Evolutionary conservation across 441 rosid genomes (phyloP).

Genomic region (Caryocar brasiliense): DNA sequence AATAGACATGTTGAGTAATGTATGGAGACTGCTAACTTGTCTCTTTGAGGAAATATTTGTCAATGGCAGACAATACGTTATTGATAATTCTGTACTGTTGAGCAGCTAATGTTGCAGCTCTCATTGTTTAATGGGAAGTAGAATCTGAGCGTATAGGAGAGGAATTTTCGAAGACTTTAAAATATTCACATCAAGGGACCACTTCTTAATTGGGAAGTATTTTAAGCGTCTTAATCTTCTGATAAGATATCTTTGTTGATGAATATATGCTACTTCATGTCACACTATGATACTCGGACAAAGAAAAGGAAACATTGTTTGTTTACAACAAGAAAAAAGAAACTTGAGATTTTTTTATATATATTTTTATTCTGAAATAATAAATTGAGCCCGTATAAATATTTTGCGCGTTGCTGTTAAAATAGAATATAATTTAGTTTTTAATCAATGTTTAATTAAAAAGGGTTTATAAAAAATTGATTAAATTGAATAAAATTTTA

Average conservation of each 20-base stretch:
- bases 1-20: constrained; percentile 60
- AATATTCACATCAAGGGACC: constrained; percentile 8
- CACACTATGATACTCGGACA: too few relatives aligned
- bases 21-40: constrained; percentile 58
- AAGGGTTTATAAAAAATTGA: too few relatives aligned
- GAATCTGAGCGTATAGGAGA: constrained; percentile 9
- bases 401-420: background rate
- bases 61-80: constrained; percentile 65
- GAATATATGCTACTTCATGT: constrained; percentile 12
- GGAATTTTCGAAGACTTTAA: constrained; percentile 11
- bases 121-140: constrained; percentile 12
- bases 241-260: constrained; percentile 17
- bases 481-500: too few relatives aligned
- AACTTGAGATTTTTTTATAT: too few relatives aligned
- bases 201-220: background rate
- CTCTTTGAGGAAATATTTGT: constrained; percentile 53
- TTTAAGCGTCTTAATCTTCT: constrained; percentile 12
- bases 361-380: too few relatives aligned
- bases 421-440: too few relatives aligned
- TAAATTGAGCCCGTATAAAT: background rate
- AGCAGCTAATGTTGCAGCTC: constrained; percentile 25
- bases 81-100: constrained; percentile 29
- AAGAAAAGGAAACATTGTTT: too few relatives aligned
- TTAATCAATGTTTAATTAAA: too few relatives aligned
- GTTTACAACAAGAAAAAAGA: too few relatives aligned